Conservation (phyloP, 2,329 filamentous ascomycete species). For the Pseudocercospora macadamiae region DNA sequence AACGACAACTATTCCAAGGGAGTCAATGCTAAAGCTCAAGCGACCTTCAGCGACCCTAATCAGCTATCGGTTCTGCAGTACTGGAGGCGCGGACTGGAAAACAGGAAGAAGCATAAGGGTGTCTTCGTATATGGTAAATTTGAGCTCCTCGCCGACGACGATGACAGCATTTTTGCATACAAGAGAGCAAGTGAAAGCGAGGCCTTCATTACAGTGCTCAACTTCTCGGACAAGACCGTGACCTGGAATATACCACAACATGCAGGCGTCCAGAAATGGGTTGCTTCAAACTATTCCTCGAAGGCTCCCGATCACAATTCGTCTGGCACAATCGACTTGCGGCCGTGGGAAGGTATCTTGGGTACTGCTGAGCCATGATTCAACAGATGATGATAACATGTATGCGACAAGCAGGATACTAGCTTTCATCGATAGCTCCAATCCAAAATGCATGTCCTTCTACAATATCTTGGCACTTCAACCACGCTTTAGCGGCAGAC, state of each 20-base stretch:
- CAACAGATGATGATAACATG: neutral
- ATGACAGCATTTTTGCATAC: slow-evolving; percentile 61
- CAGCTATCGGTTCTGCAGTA: slow-evolving; percentile 59
- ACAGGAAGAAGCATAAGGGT: slow-evolving; percentile 60
- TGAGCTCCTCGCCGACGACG: slow-evolving; percentile 53
- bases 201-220: slow-evolving; percentile 40
- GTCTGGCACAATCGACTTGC: slow-evolving; percentile 34
- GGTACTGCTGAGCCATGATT: slow-evolving; percentile 24
- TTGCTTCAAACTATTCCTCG: slow-evolving; percentile 38
- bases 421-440: neutral
- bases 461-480: neutral
- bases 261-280: slow-evolving; percentile 40
- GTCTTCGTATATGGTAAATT: slow-evolving; percentile 66
- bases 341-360: slow-evolving; percentile 40
- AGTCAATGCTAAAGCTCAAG: slow-evolving; percentile 63
- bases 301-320: slow-evolving; percentile 32
- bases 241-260: slow-evolving; percentile 39
- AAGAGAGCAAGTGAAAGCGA: slow-evolving; percentile 32
- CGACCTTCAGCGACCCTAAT: slow-evolving; percentile 30
- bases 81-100: slow-evolving; percentile 60
- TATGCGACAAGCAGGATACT: neutral
- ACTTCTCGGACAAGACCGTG: slow-evolving; percentile 38
- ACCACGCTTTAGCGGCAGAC: neutral
- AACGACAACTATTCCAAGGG: slow-evolving; percentile 57
- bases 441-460: too few relatives aligned